Evolutionary conservation across 2,329 filamentous ascomycete genomes (phyloP).

Genomic region (Talaromyces pinophilus): DNA sequence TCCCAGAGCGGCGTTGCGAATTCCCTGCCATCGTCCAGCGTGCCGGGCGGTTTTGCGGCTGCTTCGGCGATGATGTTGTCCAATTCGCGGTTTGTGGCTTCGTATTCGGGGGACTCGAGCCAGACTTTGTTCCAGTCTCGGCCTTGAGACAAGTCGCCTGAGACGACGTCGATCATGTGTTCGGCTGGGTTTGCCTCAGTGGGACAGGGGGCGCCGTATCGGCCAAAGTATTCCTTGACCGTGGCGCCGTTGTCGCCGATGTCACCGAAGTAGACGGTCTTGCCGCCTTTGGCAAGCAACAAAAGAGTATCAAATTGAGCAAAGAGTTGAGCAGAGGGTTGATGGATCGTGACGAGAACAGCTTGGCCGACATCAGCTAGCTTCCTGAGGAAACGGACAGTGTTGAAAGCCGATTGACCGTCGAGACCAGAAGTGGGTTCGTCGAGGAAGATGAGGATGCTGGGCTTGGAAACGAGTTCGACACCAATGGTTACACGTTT

Average conservation of each 20-base stretch:
- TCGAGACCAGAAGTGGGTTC: constrained; percentile 71
- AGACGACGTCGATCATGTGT: constrained; percentile 55
- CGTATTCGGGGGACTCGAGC: constrained; percentile 63
- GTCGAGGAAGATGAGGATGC: constrained; percentile 67
- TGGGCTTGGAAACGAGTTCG: constrained; percentile 68
- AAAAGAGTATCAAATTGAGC: constrained; percentile 71
- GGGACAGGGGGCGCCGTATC: constrained; percentile 65
- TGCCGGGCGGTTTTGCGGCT: constrained; percentile 45
- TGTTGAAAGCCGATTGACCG: constrained; percentile 66
- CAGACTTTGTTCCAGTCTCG: constrained; percentile 74
- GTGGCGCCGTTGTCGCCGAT: constrained; percentile 66
- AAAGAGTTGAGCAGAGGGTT: constrained; percentile 66
- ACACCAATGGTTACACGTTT: constrained; percentile 72
- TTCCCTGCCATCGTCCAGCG: constrained; percentile 51
- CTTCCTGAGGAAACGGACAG: constrained; percentile 67
- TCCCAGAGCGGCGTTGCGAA: constrained; percentile 65
- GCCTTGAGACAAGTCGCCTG: constrained; percentile 52
- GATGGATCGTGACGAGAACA: constrained; percentile 70
- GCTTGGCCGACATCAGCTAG: constrained; percentile 65
- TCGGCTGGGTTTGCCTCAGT: constrained; percentile 62
- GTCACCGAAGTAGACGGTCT: constrained; percentile 68
- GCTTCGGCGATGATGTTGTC: constrained; percentile 58
- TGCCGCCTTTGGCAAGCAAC: constrained; percentile 65
- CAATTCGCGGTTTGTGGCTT: constrained; percentile 62
- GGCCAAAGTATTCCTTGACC: constrained; percentile 66